A percentile compares a stretch with the other conserved stretches of the same genome.
phyloP scores from a whole-genome alignment of 495 filamentous ascomycete species.

The Bacidia gigantensis region DNA sequence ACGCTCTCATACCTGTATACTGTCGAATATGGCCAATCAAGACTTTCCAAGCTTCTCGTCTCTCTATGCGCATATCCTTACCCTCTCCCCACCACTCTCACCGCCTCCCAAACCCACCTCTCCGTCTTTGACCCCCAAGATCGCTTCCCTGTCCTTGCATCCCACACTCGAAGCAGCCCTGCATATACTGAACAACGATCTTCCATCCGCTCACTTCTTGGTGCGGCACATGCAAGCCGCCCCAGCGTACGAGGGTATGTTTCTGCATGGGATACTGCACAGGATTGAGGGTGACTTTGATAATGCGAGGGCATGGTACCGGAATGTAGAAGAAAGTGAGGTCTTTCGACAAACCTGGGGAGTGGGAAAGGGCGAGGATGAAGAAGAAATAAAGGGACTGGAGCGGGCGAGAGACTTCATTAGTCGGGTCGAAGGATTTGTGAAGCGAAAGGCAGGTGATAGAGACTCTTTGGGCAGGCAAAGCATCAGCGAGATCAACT shows the following conservation, averaged over 20 bases:
- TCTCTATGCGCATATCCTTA: slow-evolving; percentile 16
- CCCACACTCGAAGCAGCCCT: slow-evolving; percentile 33
- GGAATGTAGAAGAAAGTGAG: slow-evolving; percentile 24
- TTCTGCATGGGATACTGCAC: slow-evolving; percentile 32
- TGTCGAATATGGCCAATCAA: slow-evolving; percentile 1
- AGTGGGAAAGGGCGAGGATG: background rate
- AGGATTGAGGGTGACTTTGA: slow-evolving; percentile 32
- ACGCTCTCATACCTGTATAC: background rate
- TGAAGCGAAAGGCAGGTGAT: slow-evolving; percentile 16
- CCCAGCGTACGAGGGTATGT: slow-evolving; percentile 33
- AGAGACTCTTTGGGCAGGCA: slow-evolving; percentile 17
- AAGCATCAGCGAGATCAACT: slow-evolving; percentile 23
- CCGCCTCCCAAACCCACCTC: slow-evolving; percentile 19
- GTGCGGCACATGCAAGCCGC: slow-evolving; percentile 33
- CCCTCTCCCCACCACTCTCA: slow-evolving; percentile 17
- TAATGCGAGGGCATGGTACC: slow-evolving; percentile 32
- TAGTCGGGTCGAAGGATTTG: slow-evolving; percentile 18
- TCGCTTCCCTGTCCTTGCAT: slow-evolving; percentile 27
- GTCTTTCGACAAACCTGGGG: slow-evolving; percentile 20
- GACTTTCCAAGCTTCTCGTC: slow-evolving; percentile 12
- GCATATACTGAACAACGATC: slow-evolving; percentile 33
- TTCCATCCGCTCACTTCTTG: slow-evolving; percentile 34
- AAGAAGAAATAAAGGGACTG: slow-evolving; percentile 3
- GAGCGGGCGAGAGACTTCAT: slow-evolving; percentile 17
- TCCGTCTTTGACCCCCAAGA: slow-evolving; percentile 17